Evolutionary conservation across 768 basidiomycete species (phyloP).

Genomic region (Boletus reticuloceps): DNA sequence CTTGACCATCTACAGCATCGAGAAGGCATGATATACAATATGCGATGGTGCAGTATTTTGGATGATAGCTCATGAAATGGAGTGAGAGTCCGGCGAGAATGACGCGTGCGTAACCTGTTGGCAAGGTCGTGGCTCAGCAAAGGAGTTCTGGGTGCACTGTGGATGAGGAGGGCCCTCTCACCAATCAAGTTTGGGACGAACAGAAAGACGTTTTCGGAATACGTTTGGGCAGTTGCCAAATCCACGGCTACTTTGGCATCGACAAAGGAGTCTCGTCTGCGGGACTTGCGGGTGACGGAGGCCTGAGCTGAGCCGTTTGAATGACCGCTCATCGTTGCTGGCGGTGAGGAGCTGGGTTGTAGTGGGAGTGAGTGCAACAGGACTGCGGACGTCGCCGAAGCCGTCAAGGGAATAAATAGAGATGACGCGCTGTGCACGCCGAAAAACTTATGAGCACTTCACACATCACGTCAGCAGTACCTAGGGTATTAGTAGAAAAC

Average conservation of each 20-base stretch:
- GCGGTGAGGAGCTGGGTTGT: neutral
- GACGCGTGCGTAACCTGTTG: conserved; percentile 82
- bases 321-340: conserved; percentile 23
- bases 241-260: conserved; percentile 86
- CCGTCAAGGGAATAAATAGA: neutral
- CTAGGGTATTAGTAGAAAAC: too few species aligned
- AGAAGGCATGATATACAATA: conserved; percentile 90
- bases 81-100: conserved; percentile 87
- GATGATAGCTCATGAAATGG: conserved; percentile 93
- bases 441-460: conserved; percentile 10
- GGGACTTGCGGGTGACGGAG: conserved; percentile 29
- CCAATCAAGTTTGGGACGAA: conserved; percentile 98
- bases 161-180: conserved; percentile 31
- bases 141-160: neutral
- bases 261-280: conserved; percentile 58
- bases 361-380: neutral
- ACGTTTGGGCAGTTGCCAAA: conserved; percentile 80
- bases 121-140: neutral
- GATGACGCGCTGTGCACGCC: conserved; percentile 15
- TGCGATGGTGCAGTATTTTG: conserved; percentile 84
- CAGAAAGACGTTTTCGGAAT: conserved; percentile 95
- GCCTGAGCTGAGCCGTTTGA: conserved; percentile 30
- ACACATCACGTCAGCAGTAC: conserved; percentile 20
- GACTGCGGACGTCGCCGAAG: neutral
- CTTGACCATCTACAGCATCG: conserved; percentile 94